Evolutionary conservation across 2,329 filamentous ascomycete genomes (phyloP), one percentile per base, ranked within the genome.

Genomic region (Catunica adiposa): DNA sequence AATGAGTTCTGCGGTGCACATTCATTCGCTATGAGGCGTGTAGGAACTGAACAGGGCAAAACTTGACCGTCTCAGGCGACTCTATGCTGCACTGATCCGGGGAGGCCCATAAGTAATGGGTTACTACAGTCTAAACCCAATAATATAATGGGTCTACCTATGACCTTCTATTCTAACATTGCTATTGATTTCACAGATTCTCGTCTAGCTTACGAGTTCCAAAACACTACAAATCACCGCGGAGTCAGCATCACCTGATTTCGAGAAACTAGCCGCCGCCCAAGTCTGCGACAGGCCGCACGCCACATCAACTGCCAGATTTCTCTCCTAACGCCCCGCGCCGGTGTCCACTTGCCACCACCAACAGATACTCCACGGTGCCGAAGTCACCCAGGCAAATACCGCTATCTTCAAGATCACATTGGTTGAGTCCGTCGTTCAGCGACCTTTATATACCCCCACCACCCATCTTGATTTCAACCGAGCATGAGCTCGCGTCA

Each of bases 401-500:
- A 9, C 26, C 11, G 44, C n/a, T 22, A n/a, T 8, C 22, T 25
- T 22, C 22, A 48, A 48, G 22, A 48, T 7, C 9, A 14, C 22
- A 6, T 22, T n/a, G 5, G 6, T 15, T 20, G 6, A 34, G 4
- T 1, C 3, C 15, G 44, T 48, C 44, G 44, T 11, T 22, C 44
- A 26, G n/a, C 44, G 22, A 48, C 44, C 44, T 3, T 20, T 8
- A 7, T 25, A 9, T 11, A 3, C 22, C 4, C 17, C 11, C 20
- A 8, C 22, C 44, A 8, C 22, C 23, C 23, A 25, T 14, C 23
- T 8, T n/a, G 20, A 44, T 44, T n/a, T n/a, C 22, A 48, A 48
- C 6, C 44, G 22, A 48, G 23, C 17, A 71, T 69, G 65, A 70
- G 67, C 63, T 62, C 64, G 53, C 64, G 66, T 55, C 64, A 73